Percentiles rank a stretch among this genome's conserved stretches.
Conservation (phyloP, 805 yeast genomes). For the Candida krabiensis region DNA sequence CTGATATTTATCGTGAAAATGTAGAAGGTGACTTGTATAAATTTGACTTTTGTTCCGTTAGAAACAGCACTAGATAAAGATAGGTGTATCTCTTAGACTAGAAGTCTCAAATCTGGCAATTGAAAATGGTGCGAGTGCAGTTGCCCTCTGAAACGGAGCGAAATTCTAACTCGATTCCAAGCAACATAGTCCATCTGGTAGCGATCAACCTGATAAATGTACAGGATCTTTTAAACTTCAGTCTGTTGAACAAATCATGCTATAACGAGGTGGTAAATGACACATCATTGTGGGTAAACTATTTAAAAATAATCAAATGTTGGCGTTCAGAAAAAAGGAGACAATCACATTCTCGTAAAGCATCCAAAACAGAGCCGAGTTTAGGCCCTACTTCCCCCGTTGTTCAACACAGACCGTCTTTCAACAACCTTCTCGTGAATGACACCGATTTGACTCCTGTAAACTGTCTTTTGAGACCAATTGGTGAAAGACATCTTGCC, state of each 20-base stretch:
- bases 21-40: too few relatives aligned
- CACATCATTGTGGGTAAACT: slow-evolving; percentile 26
- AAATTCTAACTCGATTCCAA: slow-evolving; percentile 12
- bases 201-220: slow-evolving; percentile 23
- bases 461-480: slow-evolving; percentile 25
- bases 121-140: slow-evolving; percentile 1
- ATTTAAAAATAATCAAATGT: slow-evolving; percentile 20
- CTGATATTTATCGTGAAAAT: too few relatives aligned
- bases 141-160: neutral
- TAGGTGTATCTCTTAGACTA: too few relatives aligned
- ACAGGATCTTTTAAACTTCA: slow-evolving; percentile 28
- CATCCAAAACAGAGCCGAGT: neutral
- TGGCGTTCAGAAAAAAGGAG: slow-evolving; percentile 20
- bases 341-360: neutral
- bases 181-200: slow-evolving; percentile 17
- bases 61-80: too few relatives aligned
- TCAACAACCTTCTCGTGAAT: slow-evolving; percentile 14
- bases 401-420: neutral
- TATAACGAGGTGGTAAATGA: slow-evolving; percentile 24
- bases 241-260: slow-evolving; percentile 27
- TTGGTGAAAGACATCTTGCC: slow-evolving; percentile 26
- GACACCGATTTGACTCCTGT: slow-evolving; percentile 23
- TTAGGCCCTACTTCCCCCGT: neutral
- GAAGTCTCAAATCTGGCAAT: too few relatives aligned
- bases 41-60: too few relatives aligned